phyloP scores from a whole-genome alignment of 2,329 filamentous ascomycete genomes.

The Alternaria triticina region DNA sequence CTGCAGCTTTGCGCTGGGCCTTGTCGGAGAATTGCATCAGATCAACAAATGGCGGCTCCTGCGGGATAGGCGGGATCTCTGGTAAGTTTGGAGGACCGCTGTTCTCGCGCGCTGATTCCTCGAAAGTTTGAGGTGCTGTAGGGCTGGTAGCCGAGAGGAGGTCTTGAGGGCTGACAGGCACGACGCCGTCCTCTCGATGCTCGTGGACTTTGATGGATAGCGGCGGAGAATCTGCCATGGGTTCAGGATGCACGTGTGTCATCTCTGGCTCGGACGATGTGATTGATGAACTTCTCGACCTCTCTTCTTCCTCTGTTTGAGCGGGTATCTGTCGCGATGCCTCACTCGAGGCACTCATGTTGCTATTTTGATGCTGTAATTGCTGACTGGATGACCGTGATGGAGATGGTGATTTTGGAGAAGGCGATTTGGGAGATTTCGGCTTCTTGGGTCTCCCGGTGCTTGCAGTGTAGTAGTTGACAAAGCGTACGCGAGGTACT shows the following conservation, averaged over 20 bases:
- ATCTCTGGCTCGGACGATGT: conserved; percentile 20
- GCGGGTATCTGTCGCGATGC: background rate
- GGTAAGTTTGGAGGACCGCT: conserved; percentile 46
- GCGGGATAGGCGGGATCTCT: conserved; percentile 60
- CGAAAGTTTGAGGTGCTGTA: background rate
- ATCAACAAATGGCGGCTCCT: conserved; percentile 63
- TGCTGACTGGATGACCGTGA: conserved; percentile 18
- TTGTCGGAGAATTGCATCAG: conserved; percentile 67
- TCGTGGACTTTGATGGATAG: conserved; percentile 58
- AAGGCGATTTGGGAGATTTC: conserved; percentile 51
- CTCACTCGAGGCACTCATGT: background rate
- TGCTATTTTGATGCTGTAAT: conserved; percentile 8
- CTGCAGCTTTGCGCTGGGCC: conserved; percentile 69
- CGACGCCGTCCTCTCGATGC: conserved; percentile 47
- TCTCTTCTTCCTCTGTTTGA: conserved; percentile 3
- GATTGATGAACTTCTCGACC: conserved; percentile 11
- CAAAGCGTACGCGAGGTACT: conserved; percentile 71
- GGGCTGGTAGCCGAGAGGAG: conserved; percentile 29
- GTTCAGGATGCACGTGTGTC: conserved; percentile 15
- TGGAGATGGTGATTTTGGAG: conserved; percentile 33
- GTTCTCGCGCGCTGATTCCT: background rate
- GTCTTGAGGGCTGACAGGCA: conserved; percentile 39
- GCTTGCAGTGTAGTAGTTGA: conserved; percentile 91
- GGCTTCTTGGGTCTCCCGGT: conserved; percentile 69
- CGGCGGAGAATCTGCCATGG: conserved; percentile 44